Percentiles rank a stretch among this genome's conserved stretches.
These are phyloP conservation scores for Zygotorulaspora mrakii DNA, from an alignment of 1,139 yeast species.

Conservation along the genomic window DNA sequence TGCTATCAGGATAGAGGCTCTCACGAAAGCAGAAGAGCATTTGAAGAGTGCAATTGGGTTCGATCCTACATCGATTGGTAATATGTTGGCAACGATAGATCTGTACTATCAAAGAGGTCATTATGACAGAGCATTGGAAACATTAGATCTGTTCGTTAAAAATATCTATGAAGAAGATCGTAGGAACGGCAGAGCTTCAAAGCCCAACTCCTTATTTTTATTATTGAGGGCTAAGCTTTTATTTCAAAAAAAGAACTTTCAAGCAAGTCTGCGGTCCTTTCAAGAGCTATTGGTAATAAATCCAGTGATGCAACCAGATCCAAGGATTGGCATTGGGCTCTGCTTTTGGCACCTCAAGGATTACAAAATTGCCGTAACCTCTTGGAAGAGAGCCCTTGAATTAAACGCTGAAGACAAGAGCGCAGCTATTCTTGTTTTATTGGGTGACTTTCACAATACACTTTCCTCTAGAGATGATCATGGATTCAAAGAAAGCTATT, in stretches of 20 bases:
- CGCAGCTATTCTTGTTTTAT: slow-evolving; percentile 62
- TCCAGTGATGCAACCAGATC: slow-evolving; percentile 82
- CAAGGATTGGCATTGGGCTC: slow-evolving; percentile 90
- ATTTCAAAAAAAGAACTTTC: slow-evolving; percentile 67
- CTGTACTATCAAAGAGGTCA: slow-evolving; percentile 47
- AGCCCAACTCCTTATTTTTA: slow-evolving; percentile 67
- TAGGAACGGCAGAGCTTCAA: slow-evolving; percentile 29
- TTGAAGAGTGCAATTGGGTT: slow-evolving; percentile 39
- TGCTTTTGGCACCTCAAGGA: slow-evolving; percentile 90
- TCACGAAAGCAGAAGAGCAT: slow-evolving; percentile 37
- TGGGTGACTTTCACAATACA: slow-evolving; percentile 67
- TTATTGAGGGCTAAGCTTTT: slow-evolving; percentile 82
- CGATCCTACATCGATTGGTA: slow-evolving; percentile 46
- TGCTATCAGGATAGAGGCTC: slow-evolving; percentile 30
- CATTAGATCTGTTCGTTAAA: slow-evolving; percentile 53
- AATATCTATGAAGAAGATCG: slow-evolving; percentile 36
- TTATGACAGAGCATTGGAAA: slow-evolving; percentile 64
- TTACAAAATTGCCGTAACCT: slow-evolving; percentile 64
- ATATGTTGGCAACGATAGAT: slow-evolving; percentile 58
- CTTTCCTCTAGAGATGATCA: slow-evolving; percentile 46
- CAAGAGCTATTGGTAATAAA: slow-evolving; percentile 76
- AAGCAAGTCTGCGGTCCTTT: slow-evolving; percentile 70
- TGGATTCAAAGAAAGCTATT: slow-evolving; percentile 51
- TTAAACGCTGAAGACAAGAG: slow-evolving; percentile 58
- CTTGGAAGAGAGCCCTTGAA: slow-evolving; percentile 81